phyloP scores from a whole-genome alignment of 1,139 yeast genomes.

The Candida albicans region DNA sequence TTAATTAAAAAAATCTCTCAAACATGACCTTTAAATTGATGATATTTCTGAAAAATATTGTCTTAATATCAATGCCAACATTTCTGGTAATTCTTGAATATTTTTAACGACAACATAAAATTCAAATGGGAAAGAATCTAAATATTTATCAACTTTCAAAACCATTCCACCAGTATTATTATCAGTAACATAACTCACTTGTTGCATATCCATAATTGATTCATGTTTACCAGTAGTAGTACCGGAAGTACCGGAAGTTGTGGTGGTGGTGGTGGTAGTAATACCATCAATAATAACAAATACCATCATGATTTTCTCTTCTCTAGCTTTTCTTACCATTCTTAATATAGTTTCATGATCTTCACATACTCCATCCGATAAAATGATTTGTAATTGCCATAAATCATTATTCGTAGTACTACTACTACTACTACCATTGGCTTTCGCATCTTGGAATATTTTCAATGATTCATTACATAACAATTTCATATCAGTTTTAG shows the following conservation, averaged over 20 bases:
- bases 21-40: conserved; percentile 13
- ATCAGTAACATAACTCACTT: conserved; percentile 72
- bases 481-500: conserved; percentile 77
- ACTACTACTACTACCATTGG: conserved; percentile 42
- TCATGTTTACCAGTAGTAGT: conserved; percentile 40
- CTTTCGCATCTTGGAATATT: conserved; percentile 70
- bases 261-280: no score
- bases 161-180: conserved; percentile 70
- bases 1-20: no score
- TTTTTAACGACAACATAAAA: conserved; percentile 92
- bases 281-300: conserved; percentile 93
- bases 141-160: conserved; percentile 76
- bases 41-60: conserved; percentile 81
- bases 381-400: conserved; percentile 91
- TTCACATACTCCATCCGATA: conserved; percentile 96
- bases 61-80: conserved; percentile 83
- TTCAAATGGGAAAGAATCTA: conserved; percentile 95
- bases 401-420: conserved; percentile 55
- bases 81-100: conserved; percentile 86
- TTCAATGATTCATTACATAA: conserved; percentile 71
- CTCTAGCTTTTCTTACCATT: conserved; percentile 88
- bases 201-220: conserved; percentile 92
- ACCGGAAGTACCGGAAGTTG: no score
- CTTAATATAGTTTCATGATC: conserved; percentile 82
- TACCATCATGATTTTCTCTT: conserved; percentile 90